A percentile compares a stretch with the other conserved stretches of the same genome.
Conservation (phyloP, 768 basidiomycete species). For the Lentinula sp. region DNA sequence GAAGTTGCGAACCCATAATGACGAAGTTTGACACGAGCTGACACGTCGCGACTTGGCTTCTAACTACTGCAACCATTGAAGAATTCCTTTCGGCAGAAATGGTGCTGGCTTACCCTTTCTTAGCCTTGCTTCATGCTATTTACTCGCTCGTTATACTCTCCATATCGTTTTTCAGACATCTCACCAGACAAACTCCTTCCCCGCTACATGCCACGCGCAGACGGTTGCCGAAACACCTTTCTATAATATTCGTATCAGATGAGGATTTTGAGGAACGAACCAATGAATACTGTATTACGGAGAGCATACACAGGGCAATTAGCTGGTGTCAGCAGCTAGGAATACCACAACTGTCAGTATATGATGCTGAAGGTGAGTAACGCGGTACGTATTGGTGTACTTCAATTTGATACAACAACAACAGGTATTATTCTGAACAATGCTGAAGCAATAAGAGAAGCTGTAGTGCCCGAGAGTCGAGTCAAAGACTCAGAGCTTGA, state of each 20-base stretch:
- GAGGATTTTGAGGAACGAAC: constrained; percentile 25
- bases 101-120: constrained; percentile 37
- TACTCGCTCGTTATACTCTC: constrained; percentile 41
- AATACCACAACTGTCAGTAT: constrained; percentile 60
- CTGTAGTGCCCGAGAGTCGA: constrained; percentile 8
- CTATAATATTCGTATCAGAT: constrained; percentile 53
- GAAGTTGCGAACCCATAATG: no score
- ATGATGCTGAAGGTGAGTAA: constrained; percentile 62
- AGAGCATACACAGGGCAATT: constrained; percentile 46
- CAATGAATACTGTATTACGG: constrained; percentile 37
- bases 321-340: constrained; percentile 61
- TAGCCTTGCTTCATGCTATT: constrained; percentile 53
- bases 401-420: not conserved
- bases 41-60: not conserved
- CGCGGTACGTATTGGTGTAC: not conserved
- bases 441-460: constrained; percentile 31
- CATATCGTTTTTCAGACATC: constrained; percentile 32
- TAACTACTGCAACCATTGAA: not conserved
- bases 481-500: constrained; percentile 16
- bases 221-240: constrained; percentile 61
- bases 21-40: not conserved
- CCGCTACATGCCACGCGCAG: constrained; percentile 45
- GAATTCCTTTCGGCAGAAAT: not conserved
- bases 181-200: constrained; percentile 31
- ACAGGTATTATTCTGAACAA: constrained; percentile 10